Conservation (phyloP, 768 basidiomycete genomes). For the Panus rudis region DNA sequence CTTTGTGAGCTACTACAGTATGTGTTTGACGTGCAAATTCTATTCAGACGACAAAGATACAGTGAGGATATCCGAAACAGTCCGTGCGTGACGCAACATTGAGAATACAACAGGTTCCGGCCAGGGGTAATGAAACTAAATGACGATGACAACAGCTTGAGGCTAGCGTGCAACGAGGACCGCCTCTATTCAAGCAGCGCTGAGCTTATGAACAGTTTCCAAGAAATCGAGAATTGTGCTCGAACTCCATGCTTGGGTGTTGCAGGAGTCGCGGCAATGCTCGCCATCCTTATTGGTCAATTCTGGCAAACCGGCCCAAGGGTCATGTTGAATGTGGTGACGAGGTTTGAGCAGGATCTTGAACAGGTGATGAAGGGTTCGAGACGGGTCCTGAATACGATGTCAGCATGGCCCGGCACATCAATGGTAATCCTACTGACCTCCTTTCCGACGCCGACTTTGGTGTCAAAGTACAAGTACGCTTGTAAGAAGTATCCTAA, state of each 20-base stretch:
- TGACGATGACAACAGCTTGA: no score
- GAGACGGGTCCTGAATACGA: slow-evolving; percentile 46
- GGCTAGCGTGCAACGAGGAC: no score
- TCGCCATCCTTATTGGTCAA: slow-evolving; percentile 80
- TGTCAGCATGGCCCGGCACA: not conserved
- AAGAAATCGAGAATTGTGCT: slow-evolving; percentile 89
- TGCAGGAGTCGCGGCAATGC: slow-evolving; percentile 83
- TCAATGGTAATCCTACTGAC: slow-evolving; percentile 33
- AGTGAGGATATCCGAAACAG: no score
- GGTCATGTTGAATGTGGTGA: slow-evolving; percentile 66
- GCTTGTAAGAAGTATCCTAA: slow-evolving; percentile 93
- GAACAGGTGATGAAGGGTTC: slow-evolving; percentile 78
- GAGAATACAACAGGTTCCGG: no score
- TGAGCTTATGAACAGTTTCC: slow-evolving; percentile 53
- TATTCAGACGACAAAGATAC: no score
- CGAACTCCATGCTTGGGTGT: slow-evolving; percentile 94
- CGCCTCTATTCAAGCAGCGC: not conserved
- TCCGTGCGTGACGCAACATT: no score
- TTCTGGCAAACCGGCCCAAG: slow-evolving; percentile 94
- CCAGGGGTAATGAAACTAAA: no score
- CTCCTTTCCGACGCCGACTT: slow-evolving; percentile 57
- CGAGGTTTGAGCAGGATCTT: slow-evolving; percentile 64
- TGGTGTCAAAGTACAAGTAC: slow-evolving; percentile 81
- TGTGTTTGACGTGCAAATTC: no score
- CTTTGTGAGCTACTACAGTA: no score